These are phyloP conservation scores for Neofusicoccum umdonicola DNA, from an alignment of 2,329 filamentous ascomycete genomes.

Conservation along the genomic window DNA sequence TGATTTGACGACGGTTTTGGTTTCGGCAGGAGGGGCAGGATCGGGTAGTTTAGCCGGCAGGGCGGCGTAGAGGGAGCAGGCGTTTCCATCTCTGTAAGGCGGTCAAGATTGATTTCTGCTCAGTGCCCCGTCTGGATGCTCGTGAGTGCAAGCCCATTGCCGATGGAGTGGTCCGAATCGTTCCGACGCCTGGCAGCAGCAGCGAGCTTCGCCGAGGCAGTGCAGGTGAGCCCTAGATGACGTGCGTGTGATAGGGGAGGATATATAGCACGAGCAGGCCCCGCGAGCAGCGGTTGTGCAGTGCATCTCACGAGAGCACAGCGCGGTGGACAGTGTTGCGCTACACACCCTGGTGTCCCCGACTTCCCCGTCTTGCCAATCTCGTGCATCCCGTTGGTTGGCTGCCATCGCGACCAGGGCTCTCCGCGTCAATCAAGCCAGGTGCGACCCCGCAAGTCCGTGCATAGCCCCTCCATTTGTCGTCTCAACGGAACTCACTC, in stretches of 20 bases:
- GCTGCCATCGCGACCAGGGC: conserved; percentile 3
- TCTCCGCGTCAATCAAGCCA: background rate
- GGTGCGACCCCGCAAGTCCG: background rate
- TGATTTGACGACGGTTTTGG: conserved; percentile 4
- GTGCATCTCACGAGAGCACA: background rate
- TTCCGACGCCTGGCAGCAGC: conserved; percentile 9
- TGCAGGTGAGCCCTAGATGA: background rate
- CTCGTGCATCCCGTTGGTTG: conserved; percentile 7
- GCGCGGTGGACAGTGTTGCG: background rate
- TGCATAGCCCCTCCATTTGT: conserved; percentile 1
- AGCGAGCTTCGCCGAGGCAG: conserved; percentile 7
- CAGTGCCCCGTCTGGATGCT: background rate
- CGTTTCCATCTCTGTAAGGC: conserved; percentile 14
- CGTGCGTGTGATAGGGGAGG: background rate
- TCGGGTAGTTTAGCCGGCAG: conserved; percentile 8
- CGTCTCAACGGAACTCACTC: conserved; percentile 13
- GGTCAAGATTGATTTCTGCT: conserved; percentile 16
- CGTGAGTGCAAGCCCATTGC: conserved; percentile 1
- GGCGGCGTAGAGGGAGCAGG: conserved; percentile 14
- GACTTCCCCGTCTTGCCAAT: background rate
- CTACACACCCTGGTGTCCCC: background rate
- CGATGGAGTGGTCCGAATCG: background rate
- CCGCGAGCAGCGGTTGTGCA: background rate
- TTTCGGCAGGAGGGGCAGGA: background rate
- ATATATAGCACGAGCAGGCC: conserved; percentile 3